Evolutionary conservation across 192 early-diverging fungal genomes (phyloP), one percentile per base, ranked within the genome.

Genomic region (Mortierella claussenii): DNA sequence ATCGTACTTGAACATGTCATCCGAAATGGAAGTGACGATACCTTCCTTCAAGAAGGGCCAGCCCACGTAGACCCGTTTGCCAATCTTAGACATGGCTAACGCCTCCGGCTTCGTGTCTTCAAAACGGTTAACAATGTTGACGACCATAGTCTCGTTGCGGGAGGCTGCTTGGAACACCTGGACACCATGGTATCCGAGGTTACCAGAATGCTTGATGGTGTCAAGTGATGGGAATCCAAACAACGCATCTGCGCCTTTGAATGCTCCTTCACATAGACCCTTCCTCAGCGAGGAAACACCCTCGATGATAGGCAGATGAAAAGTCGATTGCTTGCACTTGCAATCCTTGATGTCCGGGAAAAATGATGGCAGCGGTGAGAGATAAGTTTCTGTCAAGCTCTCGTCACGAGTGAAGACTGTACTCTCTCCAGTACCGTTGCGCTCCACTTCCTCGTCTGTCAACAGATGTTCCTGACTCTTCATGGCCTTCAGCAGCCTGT

Each of bases 41-140:
- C 91, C 88, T 66, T 99, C 97, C 60, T 83, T 85, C 57, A 98
- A 79, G 64, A 93, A 96, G 28, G 97, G 97, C 90, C 95, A 99
- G 2, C 85, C 88, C 60, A 90, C 82, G 83, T 82, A 91, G 18
- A 94, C 79, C 6, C 74, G 68, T 49, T 86, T 85, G 30, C 91
- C 88, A 48, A 92, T 34, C 55, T 85, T 73, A 9, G 76, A 53
- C 47, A 80, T 55, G 0, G 89, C 91, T 37, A 93, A 61, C 2
- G 84, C 80, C 40, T 92, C 86, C 2, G 83, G 84, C 26, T 73
- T 69, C 10, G 67, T 61, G 18, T 81, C 69, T 24, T 90, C 85
- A 57, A 73, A 88, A 36, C 54, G 40, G 59, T 90, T 89, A 20
- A 73, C 42, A 24, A 91, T 57, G 23, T 82, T 86, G 45, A 95